Evolutionary conservation across 169 alveolate genomes (phyloP), one percentile per base, ranked within the genome.

Genomic region (Eimeria falciformis): DNA sequence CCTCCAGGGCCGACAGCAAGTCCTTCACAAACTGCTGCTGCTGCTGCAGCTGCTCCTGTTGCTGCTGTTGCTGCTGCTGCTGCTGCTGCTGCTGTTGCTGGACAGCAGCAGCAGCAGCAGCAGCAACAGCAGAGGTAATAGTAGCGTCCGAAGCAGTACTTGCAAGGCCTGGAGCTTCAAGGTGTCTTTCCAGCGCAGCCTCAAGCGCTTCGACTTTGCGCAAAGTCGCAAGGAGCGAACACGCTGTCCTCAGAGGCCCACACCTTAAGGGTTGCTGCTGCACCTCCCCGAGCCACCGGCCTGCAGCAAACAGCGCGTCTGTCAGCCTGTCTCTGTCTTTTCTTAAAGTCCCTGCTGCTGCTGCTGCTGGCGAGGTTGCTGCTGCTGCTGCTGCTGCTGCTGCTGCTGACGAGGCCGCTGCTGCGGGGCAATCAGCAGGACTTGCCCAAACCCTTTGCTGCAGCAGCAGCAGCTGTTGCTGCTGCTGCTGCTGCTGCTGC

Each of bases 301-400:
- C 12, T n/a, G 79, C 46, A 23, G 46, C 79, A 68, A 68, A 68
- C 12, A 68, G 79, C 25, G 79, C 79, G 46, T 68, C 79, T 0
- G 79, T 43, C 18, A 68, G 37, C n/a, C n/a, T 18, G 17, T 68
- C 79, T n/a, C n/a, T n/a, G n/a, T n/a, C n/a, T n/a, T n/a, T n/a
- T n/a, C n/a, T n/a, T n/a, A n/a, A n/a, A n/a, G n/a, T n/a, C n/a
- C n/a, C n/a, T 14, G 37, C 79, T 68, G 79, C 79, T 68, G 79
- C 79, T 68, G 79, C 79, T 68, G 79, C 47, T 68, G 23, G 50
- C 29, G 78, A 9, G 23, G 78, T 46, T 68, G 79, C 79, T 5
- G 79, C 40, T n/a, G 50, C 46, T 68, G 79, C 79, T 23, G 79
- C 5, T 27, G 79, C 79, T 68, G 45, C 79, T 68, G 79, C 79